Evolutionary conservation across 2,329 filamentous ascomycete genomes (phyloP), one percentile per base, ranked within the genome.

Genomic region (Geosmithia putterillii): DNA sequence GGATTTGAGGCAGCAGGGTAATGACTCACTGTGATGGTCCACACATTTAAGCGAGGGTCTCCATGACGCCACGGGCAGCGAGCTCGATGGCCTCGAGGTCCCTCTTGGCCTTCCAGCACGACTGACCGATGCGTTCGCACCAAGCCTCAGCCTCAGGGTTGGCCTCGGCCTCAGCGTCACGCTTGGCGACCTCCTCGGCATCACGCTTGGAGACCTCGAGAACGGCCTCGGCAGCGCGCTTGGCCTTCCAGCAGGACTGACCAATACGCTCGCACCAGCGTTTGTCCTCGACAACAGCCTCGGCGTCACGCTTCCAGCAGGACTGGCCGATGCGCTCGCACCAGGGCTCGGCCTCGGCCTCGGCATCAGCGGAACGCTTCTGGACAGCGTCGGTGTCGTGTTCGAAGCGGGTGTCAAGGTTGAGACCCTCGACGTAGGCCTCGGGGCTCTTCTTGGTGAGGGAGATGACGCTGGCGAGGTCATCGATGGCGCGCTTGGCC

Each of bases 271-370:
- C 46, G 53, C 66, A 69, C 45, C 54, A 57, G n/a, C 52, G 50
- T 50, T 54, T 55, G 43, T 53, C 51, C 42, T 52, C 48, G 25
- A n/a, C n/a, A n/a, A n/a, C n/a, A n/a, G n/a, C n/a, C n/a, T n/a
- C n/a, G n/a, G 61, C 61, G 17, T 58, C 61, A 44, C 60, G 59
- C 53, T 63, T 62, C 50, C 52, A 54, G 58, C 67, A 69, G 15
- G 53, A 49, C 44, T 59, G 52, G 23, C 64, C 64, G 17, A 55
- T 54, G 23, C 54, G 51, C 47, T 57, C 46, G 53, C 66, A 69
- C 46, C 54, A 57, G 25, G 52, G 50, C 50, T 54, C 54, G 43
- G 52, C 51, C 43, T 52, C 48, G 22, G 56, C 49, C 41, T 52
- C 52, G 42, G 52, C 50, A 15, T 52, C 49, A 40, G 59, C 60